Base-by-base conservation (phyloP, 192 early-diverging fungal species). In the Gonapodya sp. region DNA sequence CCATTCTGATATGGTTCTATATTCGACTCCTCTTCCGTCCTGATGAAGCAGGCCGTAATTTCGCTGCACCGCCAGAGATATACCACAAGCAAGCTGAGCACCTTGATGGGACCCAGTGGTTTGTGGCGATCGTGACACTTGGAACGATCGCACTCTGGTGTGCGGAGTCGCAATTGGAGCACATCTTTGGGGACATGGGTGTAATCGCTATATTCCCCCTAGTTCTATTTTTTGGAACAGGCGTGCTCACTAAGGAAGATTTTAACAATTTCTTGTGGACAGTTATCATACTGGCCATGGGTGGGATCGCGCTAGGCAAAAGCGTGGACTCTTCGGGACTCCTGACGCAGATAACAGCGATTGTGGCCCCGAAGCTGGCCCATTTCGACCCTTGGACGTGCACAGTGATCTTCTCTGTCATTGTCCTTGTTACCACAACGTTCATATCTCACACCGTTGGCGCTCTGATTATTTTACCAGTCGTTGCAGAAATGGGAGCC, bases 401-500 rank as follows among this genome's bases (percentile, higher is more conserved):
- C 0, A 81, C 94, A 79, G 89, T 91, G 72, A 85, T 95, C 8
- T 94, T 98, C 84, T 89, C 92, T 35, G 89, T 85, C 0, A 86
- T 97, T 34, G 93, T 97, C 1, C 83, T 96, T 18, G 89, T 97
- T 1, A 90, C 95, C 79, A 93, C 95, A 31, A 95, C 93, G 0
- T 98, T 98, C 82, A 95, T 98, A 77, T 94, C 93, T 34, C 97
- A 98, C 84, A 98, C 97, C 0, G 97, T 98, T 0, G 97, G 92
- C 1, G 94, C 97, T 18, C 85, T 97, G 82, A 98, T 98, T 81
- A 94, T 98, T n/a, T 84, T 98, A 73, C 97, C 97, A 1, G 95
- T 98, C 36, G 95, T 98, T 18, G 88, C 94, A 1, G 86, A 96
- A 83, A 93, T 98, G 36, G 97, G 96, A n/a, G 85, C 88, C 1